phyloP scores from a whole-genome alignment of 305 asterid species.

The Stenogyne calaminthoides region DNA sequence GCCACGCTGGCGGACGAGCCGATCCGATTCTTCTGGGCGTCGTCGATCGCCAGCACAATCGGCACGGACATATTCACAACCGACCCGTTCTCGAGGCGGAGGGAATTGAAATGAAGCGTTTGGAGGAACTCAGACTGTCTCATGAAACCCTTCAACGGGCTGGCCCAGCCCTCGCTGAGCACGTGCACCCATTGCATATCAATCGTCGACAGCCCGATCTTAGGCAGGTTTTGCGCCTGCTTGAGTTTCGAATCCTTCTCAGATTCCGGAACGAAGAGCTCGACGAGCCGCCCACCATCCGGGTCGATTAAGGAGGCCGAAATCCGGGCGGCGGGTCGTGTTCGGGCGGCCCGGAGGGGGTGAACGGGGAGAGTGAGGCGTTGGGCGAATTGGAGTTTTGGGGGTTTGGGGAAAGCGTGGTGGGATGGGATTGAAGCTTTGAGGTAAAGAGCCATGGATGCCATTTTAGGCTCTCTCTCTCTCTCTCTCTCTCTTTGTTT shows the following conservation, averaged over 20 bases:
- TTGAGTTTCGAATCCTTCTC: constrained; percentile 47
- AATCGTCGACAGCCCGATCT: constrained; percentile 59
- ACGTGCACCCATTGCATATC: constrained; percentile 97
- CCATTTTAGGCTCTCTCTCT: constrained; percentile 42
- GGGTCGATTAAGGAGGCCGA: constrained; percentile 76
- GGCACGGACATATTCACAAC: constrained; percentile 93
- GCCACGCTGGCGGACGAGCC: constrained; percentile 63
- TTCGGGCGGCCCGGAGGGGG: constrained; percentile 21
- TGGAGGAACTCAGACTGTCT: constrained; percentile 97
- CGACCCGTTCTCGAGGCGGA: constrained; percentile 71
- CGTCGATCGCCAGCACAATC: constrained; percentile 87
- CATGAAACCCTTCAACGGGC: constrained; percentile 94
- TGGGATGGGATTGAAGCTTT: constrained; percentile 34
- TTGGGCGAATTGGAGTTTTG: constrained; percentile 41
- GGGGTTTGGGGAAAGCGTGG: constrained; percentile 37
- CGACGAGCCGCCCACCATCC: constrained; percentile 82
- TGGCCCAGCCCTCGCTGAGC: constrained; percentile 98
- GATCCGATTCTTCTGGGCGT: constrained; percentile 57
- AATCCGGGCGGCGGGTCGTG: constrained; percentile 40
- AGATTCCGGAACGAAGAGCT: constrained; percentile 58
- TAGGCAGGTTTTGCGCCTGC: constrained; percentile 59
- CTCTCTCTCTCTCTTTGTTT: constrained; percentile 27
- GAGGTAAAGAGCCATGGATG: constrained; percentile 76
- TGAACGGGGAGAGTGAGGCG: constrained; percentile 27
- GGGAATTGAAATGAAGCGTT: constrained; percentile 92